Conservation (phyloP, 495 filamentous ascomycete genomes). For the Penicillium manginii region DNA sequence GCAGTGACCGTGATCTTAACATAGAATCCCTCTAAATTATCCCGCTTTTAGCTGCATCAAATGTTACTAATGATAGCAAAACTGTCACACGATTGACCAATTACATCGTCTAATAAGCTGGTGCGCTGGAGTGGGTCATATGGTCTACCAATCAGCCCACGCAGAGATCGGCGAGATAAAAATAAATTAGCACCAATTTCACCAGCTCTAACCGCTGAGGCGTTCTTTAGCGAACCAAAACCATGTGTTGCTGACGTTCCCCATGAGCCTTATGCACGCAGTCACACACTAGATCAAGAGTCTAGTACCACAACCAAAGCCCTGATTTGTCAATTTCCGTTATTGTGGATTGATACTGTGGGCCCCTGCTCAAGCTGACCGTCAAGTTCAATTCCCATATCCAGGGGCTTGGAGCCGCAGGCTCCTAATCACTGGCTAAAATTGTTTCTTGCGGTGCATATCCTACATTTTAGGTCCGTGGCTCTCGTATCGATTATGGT, state of each 20-base stretch:
- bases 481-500: not conserved
- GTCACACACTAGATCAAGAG: slow-evolving; percentile 20
- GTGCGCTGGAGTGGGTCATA: not conserved
- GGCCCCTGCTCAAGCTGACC: slow-evolving; percentile 9
- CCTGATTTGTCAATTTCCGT: not conserved
- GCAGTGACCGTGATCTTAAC: slow-evolving; percentile 17
- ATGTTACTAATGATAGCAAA: slow-evolving; percentile 35
- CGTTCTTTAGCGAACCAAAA: slow-evolving; percentile 27
- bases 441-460: not conserved
- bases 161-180: slow-evolving; percentile 14
- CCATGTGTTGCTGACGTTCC: slow-evolving; percentile 5
- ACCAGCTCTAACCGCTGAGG: slow-evolving; percentile 40
- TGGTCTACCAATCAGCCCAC: not conserved
- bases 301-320: slow-evolving; percentile 13
- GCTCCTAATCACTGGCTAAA: slow-evolving; percentile 17
- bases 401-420: slow-evolving; percentile 11
- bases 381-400: slow-evolving; percentile 15
- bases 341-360: not conserved
- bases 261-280: slow-evolving; percentile 26
- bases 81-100: slow-evolving; percentile 8
- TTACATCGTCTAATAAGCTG: not conserved
- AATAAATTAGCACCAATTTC: slow-evolving; percentile 17
- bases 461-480: not conserved
- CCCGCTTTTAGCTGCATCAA: slow-evolving; percentile 15
- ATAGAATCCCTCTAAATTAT: slow-evolving; percentile 22